A percentile compares a stretch with the other conserved stretches of the same genome.
Evolutionary conservation across 495 filamentous ascomycete genomes (phyloP).

Genomic region (Neurospora tetraspora): DNA sequence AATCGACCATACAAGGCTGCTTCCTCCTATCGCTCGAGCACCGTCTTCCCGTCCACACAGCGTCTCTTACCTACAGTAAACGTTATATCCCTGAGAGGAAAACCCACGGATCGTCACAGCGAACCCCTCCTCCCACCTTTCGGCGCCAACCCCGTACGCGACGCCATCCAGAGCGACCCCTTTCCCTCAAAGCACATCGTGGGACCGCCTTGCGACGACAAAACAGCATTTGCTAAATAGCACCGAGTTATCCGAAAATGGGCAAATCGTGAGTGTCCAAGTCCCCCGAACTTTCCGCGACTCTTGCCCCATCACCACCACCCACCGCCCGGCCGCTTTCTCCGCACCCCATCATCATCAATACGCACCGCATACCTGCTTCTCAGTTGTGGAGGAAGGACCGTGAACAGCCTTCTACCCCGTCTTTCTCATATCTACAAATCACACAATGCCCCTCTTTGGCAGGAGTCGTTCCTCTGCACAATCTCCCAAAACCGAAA

Average conservation of each 20-base stretch:
- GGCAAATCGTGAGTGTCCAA: neutral
- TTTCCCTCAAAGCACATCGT: neutral
- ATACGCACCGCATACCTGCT: neutral
- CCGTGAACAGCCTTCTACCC: neutral
- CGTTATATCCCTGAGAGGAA: neutral
- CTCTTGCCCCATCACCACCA: neutral
- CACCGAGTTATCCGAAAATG: neutral
- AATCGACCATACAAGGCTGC: neutral
- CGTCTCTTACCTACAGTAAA: neutral
- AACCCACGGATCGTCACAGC: neutral
- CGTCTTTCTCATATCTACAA: neutral
- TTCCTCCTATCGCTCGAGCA: neutral
- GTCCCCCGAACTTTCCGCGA: neutral
- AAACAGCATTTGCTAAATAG: neutral
- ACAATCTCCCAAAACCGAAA: neutral
- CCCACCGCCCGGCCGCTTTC: neutral
- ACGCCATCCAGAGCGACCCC: neutral
- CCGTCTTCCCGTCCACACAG: neutral
- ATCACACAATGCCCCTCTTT: neutral
- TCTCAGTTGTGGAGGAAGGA: neutral
- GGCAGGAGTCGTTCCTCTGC: neutral
- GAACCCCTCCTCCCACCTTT: neutral
- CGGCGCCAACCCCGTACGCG: neutral
- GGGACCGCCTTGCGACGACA: neutral
- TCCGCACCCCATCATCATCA: neutral